Base-by-base conservation (phyloP, 345 rosid genomes). In the Leavenworthia alabamica region DNA sequence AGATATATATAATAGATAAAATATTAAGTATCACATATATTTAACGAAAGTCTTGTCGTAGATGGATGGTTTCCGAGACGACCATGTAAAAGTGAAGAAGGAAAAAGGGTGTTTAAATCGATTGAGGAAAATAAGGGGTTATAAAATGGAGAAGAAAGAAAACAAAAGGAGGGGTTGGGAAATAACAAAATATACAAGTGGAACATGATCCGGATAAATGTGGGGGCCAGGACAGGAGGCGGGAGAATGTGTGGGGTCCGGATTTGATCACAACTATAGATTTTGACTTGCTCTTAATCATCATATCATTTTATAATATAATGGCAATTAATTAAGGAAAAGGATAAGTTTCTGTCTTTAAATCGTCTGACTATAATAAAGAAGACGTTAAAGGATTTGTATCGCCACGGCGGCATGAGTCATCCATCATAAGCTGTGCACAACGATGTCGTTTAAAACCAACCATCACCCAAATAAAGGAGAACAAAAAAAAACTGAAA, bases 351-450 rank as follows among this genome's bases (percentile, higher is more conserved):
- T 37, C 27, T 16, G 3, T 9, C 1, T 1, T 3, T 7, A 50
- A 51, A 26, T 66, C 7, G n/a, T n/a, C n/a, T n/a, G n/a, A 19
- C 72, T 0, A 0, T 12, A 31, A 14, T 59, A 41, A 46, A 66
- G 42, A 28, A 19, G 26, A 0, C 40, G 27, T 23, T 40, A 3
- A 29, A 35, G 54, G 73, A 69, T 69, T 23, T 61, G 62, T 33
- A 69, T 68, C 55, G 73, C 67, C 73, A 69, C 56, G 56, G 27
- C 49, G 67, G 67, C 67, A 53, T 69, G 73, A 69, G 11, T 69
- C 73, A 60, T 44, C 55, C 16, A n/a, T n/a, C n/a, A n/a, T n/a
- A n/a, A n/a, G 26, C 19, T 9, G 11, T 1, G 1, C 11, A 2
- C 0, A 3, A 42, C 72, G 60, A 0, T 14, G 66, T 50, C 73